A percentile compares a stretch with the other conserved stretches of the same genome.
Evolutionary conservation across 2,329 filamentous ascomycete species (phyloP).

Genomic region (Chrysoporthe puriensis): DNA sequence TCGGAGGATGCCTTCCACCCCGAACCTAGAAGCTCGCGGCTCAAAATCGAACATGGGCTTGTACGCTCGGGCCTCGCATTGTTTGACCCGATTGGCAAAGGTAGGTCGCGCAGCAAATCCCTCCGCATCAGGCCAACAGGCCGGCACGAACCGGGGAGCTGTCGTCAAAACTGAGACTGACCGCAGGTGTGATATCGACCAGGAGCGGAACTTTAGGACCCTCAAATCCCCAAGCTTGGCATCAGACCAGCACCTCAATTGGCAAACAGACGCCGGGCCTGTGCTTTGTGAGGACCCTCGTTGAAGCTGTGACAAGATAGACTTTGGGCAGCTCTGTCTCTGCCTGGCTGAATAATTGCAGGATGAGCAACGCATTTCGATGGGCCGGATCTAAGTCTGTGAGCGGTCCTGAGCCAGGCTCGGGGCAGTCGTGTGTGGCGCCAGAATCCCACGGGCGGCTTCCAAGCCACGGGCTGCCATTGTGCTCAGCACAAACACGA

Average conservation of each 20-base stretch:
- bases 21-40: neutral
- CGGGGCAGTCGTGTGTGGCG: constrained; percentile 1
- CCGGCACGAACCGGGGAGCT: neutral
- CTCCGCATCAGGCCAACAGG: neutral
- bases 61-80: neutral
- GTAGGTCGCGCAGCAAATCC: neutral
- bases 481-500: constrained; percentile 2
- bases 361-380: neutral
- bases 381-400: neutral
- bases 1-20: neutral
- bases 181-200: neutral
- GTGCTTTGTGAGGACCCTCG: neutral
- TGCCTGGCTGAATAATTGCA: neutral
- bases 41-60: neutral
- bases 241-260: constrained; percentile 18
- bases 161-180: constrained; percentile 13
- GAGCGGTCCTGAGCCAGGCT: neutral
- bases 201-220: neutral
- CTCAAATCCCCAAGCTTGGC: neutral
- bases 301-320: neutral
- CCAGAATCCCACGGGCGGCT: neutral
- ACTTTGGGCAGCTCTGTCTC: neutral
- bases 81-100: neutral
- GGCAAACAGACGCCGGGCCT: constrained; percentile 10
- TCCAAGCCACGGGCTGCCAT: neutral